phyloP scores from a whole-genome alignment of 1,139 yeast species.

The Diutina sp. region DNA sequence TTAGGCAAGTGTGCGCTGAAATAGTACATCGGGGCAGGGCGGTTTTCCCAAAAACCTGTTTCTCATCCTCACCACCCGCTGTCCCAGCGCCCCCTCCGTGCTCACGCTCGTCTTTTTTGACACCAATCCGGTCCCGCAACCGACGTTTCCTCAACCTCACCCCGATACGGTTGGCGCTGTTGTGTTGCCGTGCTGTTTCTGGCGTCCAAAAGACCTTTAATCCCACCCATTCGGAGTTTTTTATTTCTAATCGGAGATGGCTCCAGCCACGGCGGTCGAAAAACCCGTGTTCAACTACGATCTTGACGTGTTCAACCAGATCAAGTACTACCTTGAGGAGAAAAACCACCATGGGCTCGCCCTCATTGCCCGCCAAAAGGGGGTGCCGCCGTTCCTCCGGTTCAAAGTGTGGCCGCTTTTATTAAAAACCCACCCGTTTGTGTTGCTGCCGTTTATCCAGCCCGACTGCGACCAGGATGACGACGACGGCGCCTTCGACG shows the following conservation, averaged over 20 bases:
- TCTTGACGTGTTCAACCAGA: constrained; percentile 23
- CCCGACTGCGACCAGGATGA: constrained; percentile 31
- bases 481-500: constrained; percentile 5
- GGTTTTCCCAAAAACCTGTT: not conserved
- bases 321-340: constrained; percentile 29
- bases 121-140: not conserved
- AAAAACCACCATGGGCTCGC: constrained; percentile 62
- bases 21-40: not conserved
- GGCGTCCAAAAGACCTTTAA: not conserved
- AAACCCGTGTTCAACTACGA: constrained; percentile 20
- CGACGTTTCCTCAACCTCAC: not conserved
- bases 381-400: constrained; percentile 75
- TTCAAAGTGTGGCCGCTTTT: constrained; percentile 77
- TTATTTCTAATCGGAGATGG: not conserved
- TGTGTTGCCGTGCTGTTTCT: not conserved
- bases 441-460: constrained; percentile 55
- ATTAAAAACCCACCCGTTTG: constrained; percentile 76
- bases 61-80: not conserved
- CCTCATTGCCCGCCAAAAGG: constrained; percentile 66
- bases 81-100: not conserved
- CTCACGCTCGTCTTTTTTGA: not conserved
- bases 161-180: not conserved
- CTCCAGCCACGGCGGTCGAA: not conserved
- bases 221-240: no score
- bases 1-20: not conserved